phyloP scores from a whole-genome alignment of 345 rosid genomes.

The Populus davidiana region DNA sequence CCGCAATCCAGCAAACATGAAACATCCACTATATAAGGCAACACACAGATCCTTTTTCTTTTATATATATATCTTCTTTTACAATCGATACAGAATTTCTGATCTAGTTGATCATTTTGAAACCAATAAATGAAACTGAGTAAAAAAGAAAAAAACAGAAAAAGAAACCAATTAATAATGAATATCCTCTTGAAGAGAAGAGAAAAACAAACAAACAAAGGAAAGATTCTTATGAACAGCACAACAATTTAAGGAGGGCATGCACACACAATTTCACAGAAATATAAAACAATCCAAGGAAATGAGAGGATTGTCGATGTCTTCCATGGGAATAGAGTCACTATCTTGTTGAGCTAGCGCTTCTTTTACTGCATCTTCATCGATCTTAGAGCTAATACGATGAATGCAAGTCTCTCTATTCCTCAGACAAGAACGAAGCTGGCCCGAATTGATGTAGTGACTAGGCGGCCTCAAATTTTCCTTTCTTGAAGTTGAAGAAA shows the following conservation, averaged over 20 bases:
- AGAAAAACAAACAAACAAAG: neutral
- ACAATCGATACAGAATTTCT: neutral
- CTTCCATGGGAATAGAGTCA: constrained; percentile 42
- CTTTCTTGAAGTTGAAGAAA: constrained; percentile 34
- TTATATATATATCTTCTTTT: neutral
- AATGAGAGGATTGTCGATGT: constrained; percentile 67
- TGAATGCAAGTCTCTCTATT: constrained; percentile 53
- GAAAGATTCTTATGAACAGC: constrained; percentile 8
- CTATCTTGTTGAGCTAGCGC: constrained; percentile 31
- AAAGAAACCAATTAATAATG: too few species aligned
- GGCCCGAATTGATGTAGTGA: constrained; percentile 21
- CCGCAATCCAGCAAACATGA: too few species aligned
- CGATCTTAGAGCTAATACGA: constrained; percentile 51
- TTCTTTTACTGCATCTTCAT: constrained; percentile 40
- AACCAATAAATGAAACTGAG: neutral
- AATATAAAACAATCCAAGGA: constrained; percentile 93
- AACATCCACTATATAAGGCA: too few species aligned
- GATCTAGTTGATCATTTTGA: constrained; percentile 6
- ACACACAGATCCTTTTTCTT: neutral
- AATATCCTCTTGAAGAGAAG: neutral
- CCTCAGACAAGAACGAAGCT: constrained; percentile 25
- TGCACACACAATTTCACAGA: constrained; percentile 37
- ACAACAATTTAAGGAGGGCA: neutral
- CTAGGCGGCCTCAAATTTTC: constrained; percentile 35
- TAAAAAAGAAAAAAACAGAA: neutral